Conservation (phyloP, 192 early-diverging fungal genomes). For the Gonapodya prolifera region DNA sequence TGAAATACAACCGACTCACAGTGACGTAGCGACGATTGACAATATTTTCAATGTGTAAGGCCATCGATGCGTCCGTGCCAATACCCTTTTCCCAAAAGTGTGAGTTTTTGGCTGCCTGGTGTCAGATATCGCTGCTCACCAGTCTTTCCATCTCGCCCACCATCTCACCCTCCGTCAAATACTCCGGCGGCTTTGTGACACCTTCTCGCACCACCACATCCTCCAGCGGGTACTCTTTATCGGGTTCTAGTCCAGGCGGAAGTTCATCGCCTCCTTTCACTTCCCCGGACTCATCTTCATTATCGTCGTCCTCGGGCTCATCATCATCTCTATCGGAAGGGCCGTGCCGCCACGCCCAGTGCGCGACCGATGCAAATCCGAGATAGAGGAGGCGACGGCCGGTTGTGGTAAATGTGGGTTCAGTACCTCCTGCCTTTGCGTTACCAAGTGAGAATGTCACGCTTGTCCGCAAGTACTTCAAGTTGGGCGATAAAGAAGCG, state of each 20-base stretch:
- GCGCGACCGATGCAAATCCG: not conserved
- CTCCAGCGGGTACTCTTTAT: constrained; percentile 15
- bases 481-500: not conserved
- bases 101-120: not conserved
- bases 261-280: constrained; percentile 14
- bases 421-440: not conserved
- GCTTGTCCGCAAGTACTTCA: not conserved
- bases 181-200: constrained; percentile 35
- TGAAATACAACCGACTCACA: too few species aligned
- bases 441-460: not conserved
- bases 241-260: constrained; percentile 15
- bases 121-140: not conserved
- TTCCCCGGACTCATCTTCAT: constrained; percentile 9
- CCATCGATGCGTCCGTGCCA: constrained; percentile 39
- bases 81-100: constrained; percentile 18
- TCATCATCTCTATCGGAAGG: constrained; percentile 17
- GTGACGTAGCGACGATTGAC: constrained; percentile 34
- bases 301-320: constrained; percentile 16
- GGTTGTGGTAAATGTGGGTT: not conserved
- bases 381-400: not conserved
- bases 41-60: constrained; percentile 38
- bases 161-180: constrained; percentile 26
- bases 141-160: constrained; percentile 25
- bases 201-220: constrained; percentile 24
- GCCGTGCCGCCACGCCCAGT: not conserved